Percentiles rank a stretch among this genome's conserved stretches.
These are phyloP conservation scores for Eustoma russellianum DNA, from an alignment of 257 asterid genomes.

Conservation along the genomic window DNA sequence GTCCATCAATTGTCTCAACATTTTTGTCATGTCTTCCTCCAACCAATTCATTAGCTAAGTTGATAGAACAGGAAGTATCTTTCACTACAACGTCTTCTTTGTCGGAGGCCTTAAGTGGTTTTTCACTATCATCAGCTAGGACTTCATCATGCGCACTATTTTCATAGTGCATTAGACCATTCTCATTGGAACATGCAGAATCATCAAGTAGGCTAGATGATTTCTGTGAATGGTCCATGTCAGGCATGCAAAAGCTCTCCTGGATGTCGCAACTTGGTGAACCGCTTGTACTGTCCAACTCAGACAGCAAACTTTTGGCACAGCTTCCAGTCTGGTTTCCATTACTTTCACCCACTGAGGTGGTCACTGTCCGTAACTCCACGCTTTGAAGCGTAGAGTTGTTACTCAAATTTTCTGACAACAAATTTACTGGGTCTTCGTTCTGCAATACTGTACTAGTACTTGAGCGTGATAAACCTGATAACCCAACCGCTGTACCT, in stretches of 20 bases:
- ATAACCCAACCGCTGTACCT: constrained; percentile 12
- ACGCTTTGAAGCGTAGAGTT: constrained; percentile 15
- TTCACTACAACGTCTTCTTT: constrained; percentile 18
- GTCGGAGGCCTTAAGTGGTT: constrained; percentile 8
- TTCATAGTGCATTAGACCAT: constrained; percentile 13
- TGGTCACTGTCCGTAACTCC: constrained; percentile 20
- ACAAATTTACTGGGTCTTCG: constrained; percentile 11
- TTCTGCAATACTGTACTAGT: constrained; percentile 11
- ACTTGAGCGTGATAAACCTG: constrained; percentile 13
- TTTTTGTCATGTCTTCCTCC: constrained; percentile 9
- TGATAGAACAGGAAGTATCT: constrained; percentile 20
- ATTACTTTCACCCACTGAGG: constrained; percentile 14
- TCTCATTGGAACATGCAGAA: constrained; percentile 12
- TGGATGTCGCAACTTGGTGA: constrained; percentile 14
- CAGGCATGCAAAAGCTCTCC: constrained; percentile 17
- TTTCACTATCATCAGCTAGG: constrained; percentile 19
- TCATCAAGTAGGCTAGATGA: constrained; percentile 16
- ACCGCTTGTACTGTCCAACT: constrained; percentile 11
- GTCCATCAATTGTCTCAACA: constrained; percentile 14
- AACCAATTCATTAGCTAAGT: constrained; percentile 9
- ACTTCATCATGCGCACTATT: constrained; percentile 15
- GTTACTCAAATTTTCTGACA: constrained; percentile 4
- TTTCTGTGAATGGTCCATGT: constrained; percentile 16
- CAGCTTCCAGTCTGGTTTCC: constrained; percentile 15
- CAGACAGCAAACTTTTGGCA: constrained; percentile 7